phyloP scores from a whole-genome alignment of 768 basidiomycete species.

The Russula griseocarnosa region DNA sequence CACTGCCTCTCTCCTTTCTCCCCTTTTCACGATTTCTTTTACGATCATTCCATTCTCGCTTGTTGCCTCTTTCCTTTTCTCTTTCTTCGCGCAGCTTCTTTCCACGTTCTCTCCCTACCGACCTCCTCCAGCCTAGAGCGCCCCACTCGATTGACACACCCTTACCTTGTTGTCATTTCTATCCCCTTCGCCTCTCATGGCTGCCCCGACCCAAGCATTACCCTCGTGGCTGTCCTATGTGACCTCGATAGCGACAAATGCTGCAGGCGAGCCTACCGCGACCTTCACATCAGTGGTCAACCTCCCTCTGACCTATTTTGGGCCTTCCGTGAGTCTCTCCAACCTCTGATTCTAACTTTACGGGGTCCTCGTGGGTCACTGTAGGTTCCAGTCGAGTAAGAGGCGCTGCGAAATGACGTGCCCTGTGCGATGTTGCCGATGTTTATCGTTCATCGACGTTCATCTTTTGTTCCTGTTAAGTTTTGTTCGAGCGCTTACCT shows the following conservation, averaged over 20 bases:
- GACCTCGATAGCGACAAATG: slow-evolving; percentile 50
- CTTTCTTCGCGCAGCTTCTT: slow-evolving; percentile 5
- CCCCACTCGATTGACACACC: slow-evolving; percentile 11
- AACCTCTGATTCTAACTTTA: not conserved
- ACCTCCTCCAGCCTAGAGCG: slow-evolving; percentile 26
- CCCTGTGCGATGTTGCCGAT: not conserved
- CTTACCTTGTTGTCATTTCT: not conserved
- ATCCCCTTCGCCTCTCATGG: slow-evolving; percentile 40
- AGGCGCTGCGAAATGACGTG: not conserved
- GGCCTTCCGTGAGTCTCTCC: slow-evolving; percentile 63
- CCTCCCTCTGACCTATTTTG: slow-evolving; percentile 76
- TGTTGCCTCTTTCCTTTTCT: not conserved
- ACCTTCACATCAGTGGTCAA: slow-evolving; percentile 56
- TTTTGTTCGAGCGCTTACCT: slow-evolving; percentile 1
- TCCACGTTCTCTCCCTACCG: slow-evolving; percentile 24
- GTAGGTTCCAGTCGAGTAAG: not conserved
- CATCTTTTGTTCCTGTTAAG: not conserved
- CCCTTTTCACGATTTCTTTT: not conserved
- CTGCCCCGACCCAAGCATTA: slow-evolving; percentile 58
- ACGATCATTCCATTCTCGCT: not conserved
- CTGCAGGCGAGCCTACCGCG: slow-evolving; percentile 48
- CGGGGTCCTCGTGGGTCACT: too few species aligned
- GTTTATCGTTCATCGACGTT: slow-evolving; percentile 1
- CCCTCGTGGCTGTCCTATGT: slow-evolving; percentile 70
- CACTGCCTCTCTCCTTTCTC: not conserved